phyloP scores from a whole-genome alignment of 331 rosid species.

The Cucumis variabilis region DNA sequence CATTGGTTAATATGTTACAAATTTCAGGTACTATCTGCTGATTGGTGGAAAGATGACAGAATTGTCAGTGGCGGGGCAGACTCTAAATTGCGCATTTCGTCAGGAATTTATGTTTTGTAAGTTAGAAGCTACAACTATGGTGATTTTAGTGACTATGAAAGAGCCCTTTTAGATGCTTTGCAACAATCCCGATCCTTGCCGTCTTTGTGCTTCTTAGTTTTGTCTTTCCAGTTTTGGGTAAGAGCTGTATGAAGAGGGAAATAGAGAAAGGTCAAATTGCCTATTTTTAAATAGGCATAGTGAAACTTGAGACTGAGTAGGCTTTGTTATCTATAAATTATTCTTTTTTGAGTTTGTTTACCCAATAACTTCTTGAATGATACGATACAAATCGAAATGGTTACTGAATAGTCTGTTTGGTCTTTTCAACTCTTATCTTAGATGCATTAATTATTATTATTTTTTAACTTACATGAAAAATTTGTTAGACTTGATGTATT shows the following conservation, averaged over 20 bases:
- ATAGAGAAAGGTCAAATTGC: not conserved
- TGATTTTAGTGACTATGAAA: not conserved
- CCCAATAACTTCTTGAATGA: not conserved
- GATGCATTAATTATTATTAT: too few species aligned
- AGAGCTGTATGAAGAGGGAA: too few species aligned
- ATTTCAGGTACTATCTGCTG: slow-evolving; percentile 78
- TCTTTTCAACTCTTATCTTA: too few species aligned
- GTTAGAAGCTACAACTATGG: slow-evolving; percentile 18
- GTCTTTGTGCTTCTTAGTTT: not conserved
- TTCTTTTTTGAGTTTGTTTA: not conserved
- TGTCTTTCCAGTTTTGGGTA: not conserved
- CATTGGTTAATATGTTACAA: slow-evolving; percentile 20
- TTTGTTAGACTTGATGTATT: not conserved
- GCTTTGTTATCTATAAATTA: not conserved
- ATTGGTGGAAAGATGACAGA: slow-evolving; percentile 84
- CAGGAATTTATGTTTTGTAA: slow-evolving; percentile 62
- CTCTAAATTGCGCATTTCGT: slow-evolving; percentile 77
- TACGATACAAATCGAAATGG: not conserved
- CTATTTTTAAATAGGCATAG: not conserved
- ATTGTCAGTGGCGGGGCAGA: slow-evolving; percentile 88
- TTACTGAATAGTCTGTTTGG: too few species aligned
- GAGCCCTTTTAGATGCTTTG: not conserved
- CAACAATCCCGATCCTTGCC: too few species aligned
- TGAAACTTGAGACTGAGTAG: too few species aligned
- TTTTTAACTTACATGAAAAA: too few species aligned